These are phyloP conservation scores for Magnaporthiopsis rhizophila DNA, from an alignment of 2,329 filamentous ascomycete species.

Conservation along the genomic window DNA sequence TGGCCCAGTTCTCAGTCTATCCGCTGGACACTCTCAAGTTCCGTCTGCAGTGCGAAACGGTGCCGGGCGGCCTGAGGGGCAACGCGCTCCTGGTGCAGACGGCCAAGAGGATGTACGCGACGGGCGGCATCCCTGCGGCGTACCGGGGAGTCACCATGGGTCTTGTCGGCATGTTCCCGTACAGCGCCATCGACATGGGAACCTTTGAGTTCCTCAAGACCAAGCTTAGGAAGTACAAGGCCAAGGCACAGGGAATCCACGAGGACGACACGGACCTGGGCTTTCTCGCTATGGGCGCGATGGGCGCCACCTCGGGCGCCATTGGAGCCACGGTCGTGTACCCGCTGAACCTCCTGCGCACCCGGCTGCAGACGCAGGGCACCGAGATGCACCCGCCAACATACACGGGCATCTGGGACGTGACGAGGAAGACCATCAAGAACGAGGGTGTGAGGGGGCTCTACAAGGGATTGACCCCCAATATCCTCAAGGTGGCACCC, in stretches of 20 bases:
- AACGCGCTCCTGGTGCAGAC: conserved; percentile 77
- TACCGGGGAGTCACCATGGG: conserved; percentile 94
- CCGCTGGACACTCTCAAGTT: conserved; percentile 80
- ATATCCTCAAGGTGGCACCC: conserved; percentile 90
- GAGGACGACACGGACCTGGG: conserved; percentile 78
- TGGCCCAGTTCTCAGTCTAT: conserved; percentile 95
- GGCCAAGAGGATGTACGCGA: conserved; percentile 75
- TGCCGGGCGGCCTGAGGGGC: conserved; percentile 74
- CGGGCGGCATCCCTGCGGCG: conserved; percentile 65
- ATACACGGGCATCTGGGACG: conserved; percentile 87
- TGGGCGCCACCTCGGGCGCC: conserved; percentile 85
- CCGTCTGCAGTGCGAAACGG: conserved; percentile 86
- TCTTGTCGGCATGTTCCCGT: conserved; percentile 93
- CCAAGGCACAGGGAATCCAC: conserved; percentile 59
- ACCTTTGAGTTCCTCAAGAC: conserved; percentile 92
- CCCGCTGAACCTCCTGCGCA: conserved; percentile 87
- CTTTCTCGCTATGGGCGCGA: conserved; percentile 77
- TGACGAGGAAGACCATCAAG: conserved; percentile 72
- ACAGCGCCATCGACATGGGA: conserved; percentile 91
- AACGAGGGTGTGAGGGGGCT: conserved; percentile 79
- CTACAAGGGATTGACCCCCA: conserved; percentile 92
- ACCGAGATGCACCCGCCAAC: conserved; percentile 85
- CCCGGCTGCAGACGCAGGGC: conserved; percentile 86
- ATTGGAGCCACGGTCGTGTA: conserved; percentile 93
- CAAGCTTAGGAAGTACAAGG: conserved; percentile 61